These are phyloP conservation scores for Miscanthus sacchariflorus DNA, from an alignment of 202 grass and related monocot genomes.

Conservation along the genomic window DNA sequence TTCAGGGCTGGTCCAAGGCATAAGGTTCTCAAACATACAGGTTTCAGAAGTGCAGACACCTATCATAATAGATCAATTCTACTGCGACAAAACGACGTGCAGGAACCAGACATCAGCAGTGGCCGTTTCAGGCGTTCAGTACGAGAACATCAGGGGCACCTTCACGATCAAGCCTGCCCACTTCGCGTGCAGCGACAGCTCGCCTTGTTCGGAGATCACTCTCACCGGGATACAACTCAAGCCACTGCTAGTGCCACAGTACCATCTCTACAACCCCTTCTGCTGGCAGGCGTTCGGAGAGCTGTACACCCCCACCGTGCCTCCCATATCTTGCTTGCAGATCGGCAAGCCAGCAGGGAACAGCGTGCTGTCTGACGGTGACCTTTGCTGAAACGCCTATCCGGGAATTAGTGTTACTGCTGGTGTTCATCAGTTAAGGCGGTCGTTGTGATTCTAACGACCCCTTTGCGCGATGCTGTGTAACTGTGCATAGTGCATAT, in stretches of 20 bases:
- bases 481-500: neutral
- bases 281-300: slow-evolving; percentile 89
- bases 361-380: slow-evolving; percentile 68
- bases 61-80: slow-evolving; percentile 96
- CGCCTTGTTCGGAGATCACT: slow-evolving; percentile 85
- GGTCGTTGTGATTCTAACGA: slow-evolving; percentile 60
- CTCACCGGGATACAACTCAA: slow-evolving; percentile 72
- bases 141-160: slow-evolving; percentile 87
- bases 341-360: slow-evolving; percentile 82
- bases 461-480: slow-evolving; percentile 43
- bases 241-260: slow-evolving; percentile 54
- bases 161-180: slow-evolving; percentile 87
- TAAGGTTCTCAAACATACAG: slow-evolving; percentile 90
- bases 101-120: slow-evolving; percentile 83
- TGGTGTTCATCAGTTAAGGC: slow-evolving; percentile 6
- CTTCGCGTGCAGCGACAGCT: slow-evolving; percentile 88
- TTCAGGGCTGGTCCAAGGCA: slow-evolving; percentile 73
- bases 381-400: slow-evolving; percentile 73
- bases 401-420: slow-evolving; percentile 2
- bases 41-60: slow-evolving; percentile 93
- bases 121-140: slow-evolving; percentile 68
- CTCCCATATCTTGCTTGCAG: slow-evolving; percentile 86
- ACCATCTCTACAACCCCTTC: slow-evolving; percentile 74
- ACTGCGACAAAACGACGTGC: slow-evolving; percentile 75
- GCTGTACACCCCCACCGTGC: slow-evolving; percentile 66